These are phyloP conservation scores for Chlamydomonas eustigma DNA, from an alignment of 139 green algal species.

Conservation along the genomic window DNA sequence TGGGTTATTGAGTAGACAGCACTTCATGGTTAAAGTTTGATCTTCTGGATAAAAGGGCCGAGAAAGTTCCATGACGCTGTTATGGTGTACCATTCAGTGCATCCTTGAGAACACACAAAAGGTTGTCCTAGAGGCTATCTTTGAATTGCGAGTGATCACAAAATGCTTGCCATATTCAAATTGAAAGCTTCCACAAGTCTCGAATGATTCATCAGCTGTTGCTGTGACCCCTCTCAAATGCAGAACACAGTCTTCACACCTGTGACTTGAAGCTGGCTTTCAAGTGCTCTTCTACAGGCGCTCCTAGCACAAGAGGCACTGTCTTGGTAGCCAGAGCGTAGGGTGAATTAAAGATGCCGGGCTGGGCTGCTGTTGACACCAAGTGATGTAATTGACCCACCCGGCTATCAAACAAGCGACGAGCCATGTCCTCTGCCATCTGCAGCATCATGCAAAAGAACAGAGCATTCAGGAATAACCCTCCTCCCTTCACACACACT, in stretches of 20 bases:
- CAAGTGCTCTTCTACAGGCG: constrained; percentile 58
- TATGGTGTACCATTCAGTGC: too few species aligned
- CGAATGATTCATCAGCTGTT: neutral
- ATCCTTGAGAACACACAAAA: too few species aligned
- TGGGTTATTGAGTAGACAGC: too few species aligned
- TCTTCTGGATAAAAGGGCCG: too few species aligned
- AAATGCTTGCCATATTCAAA: too few species aligned
- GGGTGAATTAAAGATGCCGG: constrained; percentile 60
- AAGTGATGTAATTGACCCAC: constrained; percentile 55
- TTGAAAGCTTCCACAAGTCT: too few species aligned
- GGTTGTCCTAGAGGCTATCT: too few species aligned
- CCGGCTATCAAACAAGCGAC: constrained; percentile 31
- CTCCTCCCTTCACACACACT: neutral
- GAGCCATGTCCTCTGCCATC: constrained; percentile 31
- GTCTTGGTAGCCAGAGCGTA: constrained; percentile 38
- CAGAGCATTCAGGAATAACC: neutral
- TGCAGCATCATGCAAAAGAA: constrained; percentile 10
- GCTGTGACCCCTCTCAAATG: neutral
- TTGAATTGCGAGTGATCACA: too few species aligned
- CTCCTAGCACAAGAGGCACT: constrained; percentile 41
- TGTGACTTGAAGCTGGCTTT: constrained; percentile 29
- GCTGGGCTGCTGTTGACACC: constrained; percentile 41
- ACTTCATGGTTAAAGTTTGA: too few species aligned
- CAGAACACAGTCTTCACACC: neutral
- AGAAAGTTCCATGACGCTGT: too few species aligned